Percentiles rank a stretch among this genome's conserved stretches.
Evolutionary conservation across 257 asterid species (phyloP).

Genomic region (Mentha longifolia): DNA sequence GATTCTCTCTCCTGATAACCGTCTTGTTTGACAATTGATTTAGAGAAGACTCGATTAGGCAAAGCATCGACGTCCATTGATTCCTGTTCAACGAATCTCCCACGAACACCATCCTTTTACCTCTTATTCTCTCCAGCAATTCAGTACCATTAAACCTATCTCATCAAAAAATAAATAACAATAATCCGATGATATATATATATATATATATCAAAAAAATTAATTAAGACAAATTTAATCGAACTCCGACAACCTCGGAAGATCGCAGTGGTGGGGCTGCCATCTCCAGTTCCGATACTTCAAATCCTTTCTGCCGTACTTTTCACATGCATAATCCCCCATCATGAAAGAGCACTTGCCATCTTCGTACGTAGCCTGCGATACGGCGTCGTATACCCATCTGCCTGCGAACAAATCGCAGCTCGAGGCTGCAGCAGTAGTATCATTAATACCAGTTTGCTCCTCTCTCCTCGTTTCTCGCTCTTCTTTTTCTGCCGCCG

Average conservation of each 20-base stretch:
- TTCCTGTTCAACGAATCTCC: slow-evolving; percentile 60
- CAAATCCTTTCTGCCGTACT: slow-evolving; percentile 57
- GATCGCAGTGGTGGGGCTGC: slow-evolving; percentile 66
- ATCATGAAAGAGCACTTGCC: slow-evolving; percentile 52
- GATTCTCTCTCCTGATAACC: slow-evolving; percentile 26
- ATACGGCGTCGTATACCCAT: slow-evolving; percentile 25
- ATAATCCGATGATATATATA: not conserved
- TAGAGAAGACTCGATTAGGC: slow-evolving; percentile 50
- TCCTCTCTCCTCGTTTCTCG: not conserved
- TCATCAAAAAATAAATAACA: not conserved
- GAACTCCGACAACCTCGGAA: slow-evolving; percentile 36
- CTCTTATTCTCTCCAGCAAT: slow-evolving; percentile 51
- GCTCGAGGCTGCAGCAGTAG: not conserved
- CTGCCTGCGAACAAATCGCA: slow-evolving; percentile 20
- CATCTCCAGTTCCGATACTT: slow-evolving; percentile 66
- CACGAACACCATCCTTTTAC: slow-evolving; percentile 52
- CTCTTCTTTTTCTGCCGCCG: no score
- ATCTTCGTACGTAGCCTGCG: slow-evolving; percentile 52
- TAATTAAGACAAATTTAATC: not conserved
- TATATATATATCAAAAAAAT: not conserved
- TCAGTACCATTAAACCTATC: slow-evolving; percentile 52
- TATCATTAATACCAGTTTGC: not conserved
- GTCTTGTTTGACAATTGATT: slow-evolving; percentile 31
- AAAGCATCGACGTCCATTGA: slow-evolving; percentile 61
- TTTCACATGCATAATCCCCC: slow-evolving; percentile 55